Conservation (phyloP, 495 filamentous ascomycete species). For the Aspergillus asperescens region DNA sequence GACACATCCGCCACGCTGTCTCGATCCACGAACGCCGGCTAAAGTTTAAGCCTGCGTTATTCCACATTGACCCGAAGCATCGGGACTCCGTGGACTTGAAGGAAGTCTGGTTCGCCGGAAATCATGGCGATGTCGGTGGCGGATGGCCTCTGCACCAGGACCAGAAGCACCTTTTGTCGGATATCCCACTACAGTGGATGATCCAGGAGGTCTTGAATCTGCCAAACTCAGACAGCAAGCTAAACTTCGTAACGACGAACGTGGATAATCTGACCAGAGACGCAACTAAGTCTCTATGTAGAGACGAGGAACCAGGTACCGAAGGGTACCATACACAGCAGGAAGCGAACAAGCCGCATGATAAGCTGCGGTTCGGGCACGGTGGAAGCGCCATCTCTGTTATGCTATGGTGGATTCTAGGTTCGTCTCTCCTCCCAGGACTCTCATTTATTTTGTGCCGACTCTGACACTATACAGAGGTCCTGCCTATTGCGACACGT, state of each 20-base stretch:
- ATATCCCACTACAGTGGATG: slow-evolving; percentile 41
- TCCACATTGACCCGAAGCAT: slow-evolving; percentile 50
- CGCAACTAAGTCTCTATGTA: slow-evolving; percentile 5
- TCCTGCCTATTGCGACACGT: slow-evolving; percentile 32
- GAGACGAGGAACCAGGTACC: slow-evolving; percentile 8
- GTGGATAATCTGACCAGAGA: not conserved
- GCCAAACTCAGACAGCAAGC: slow-evolving; percentile 12
- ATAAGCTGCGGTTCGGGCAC: slow-evolving; percentile 14
- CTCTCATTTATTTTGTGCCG: too few relatives aligned
- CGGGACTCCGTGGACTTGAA: slow-evolving; percentile 55
- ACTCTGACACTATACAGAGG: slow-evolving; percentile 18
- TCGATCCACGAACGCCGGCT: slow-evolving; percentile 63
- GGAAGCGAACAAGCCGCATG: slow-evolving; percentile 15
- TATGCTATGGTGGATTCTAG: slow-evolving; percentile 18
- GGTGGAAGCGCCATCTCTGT: slow-evolving; percentile 5
- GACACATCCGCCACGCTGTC: slow-evolving; percentile 55
- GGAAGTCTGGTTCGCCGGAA: slow-evolving; percentile 70
- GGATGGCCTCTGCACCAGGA: slow-evolving; percentile 53
- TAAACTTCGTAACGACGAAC: slow-evolving; percentile 8
- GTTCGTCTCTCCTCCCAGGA: not conserved
- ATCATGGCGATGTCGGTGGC: slow-evolving; percentile 68
- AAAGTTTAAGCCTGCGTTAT: slow-evolving; percentile 52
- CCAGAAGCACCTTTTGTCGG: slow-evolving; percentile 23
- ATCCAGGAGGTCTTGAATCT: slow-evolving; percentile 29
- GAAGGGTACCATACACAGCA: not conserved